Evolutionary conservation across 495 filamentous ascomycete species (phyloP).

Genomic region (Aspergillus nanangensis): DNA sequence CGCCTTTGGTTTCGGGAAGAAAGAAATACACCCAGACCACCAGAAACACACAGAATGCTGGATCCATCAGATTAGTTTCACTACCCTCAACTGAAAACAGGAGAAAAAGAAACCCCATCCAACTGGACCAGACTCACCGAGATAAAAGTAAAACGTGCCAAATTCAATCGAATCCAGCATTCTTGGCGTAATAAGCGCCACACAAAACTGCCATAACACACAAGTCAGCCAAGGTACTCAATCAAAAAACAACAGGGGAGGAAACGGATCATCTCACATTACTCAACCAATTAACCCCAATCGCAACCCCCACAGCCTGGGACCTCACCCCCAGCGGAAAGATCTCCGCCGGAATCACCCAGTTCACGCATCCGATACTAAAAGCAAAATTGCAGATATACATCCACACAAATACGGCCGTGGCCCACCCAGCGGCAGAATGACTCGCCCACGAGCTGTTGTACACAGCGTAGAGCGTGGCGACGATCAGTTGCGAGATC

Average conservation of each 20-base stretch:
- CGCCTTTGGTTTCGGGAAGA: conserved; percentile 54
- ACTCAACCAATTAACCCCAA: conserved; percentile 38
- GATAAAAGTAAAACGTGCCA: conserved; percentile 25
- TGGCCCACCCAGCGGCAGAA: conserved; percentile 35
- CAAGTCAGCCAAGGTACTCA: conserved; percentile 33
- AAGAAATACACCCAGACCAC: conserved; percentile 46
- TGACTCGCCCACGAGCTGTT: conserved; percentile 21
- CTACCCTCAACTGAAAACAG: too few relatives aligned
- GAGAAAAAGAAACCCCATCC: neutral
- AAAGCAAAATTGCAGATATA: conserved; percentile 42
- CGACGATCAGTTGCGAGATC: conserved; percentile 47
- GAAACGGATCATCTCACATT: neutral
- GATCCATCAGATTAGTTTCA: too few relatives aligned
- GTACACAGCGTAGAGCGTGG: conserved; percentile 35
- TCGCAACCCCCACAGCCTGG: conserved; percentile 39
- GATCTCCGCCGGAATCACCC: conserved; percentile 42
- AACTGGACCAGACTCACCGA: neutral
- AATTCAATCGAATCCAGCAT: conserved; percentile 29
- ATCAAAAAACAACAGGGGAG: neutral
- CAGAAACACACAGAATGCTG: conserved; percentile 44
- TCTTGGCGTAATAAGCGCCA: conserved; percentile 35
- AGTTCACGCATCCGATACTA: conserved; percentile 35
- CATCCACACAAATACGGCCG: conserved; percentile 41
- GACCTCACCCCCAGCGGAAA: conserved; percentile 43
- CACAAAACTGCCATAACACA: conserved; percentile 40